Evolutionary conservation across 441 rosid species (phyloP), one percentile per base, ranked within the genome.

Genomic region (Biscutella laevigata): DNA sequence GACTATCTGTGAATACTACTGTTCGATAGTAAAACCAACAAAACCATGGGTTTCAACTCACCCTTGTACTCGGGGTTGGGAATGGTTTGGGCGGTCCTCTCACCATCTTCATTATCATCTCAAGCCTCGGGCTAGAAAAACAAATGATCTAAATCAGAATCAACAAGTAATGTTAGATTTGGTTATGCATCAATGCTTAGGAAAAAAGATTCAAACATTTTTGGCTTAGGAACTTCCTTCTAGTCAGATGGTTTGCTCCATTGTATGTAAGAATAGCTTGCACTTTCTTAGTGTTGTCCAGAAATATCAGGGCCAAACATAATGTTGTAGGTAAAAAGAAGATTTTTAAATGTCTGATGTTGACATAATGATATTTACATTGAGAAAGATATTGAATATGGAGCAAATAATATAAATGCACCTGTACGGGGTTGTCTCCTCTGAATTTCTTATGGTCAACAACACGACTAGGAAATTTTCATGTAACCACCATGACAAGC

Each of bases 231-330:
- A 38, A 91, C 94, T 6, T 91, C 96, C 83, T 91, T 88, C 78
- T 88, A 70, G 88, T 85, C 71, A 88, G 40, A 56, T 85, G 85
- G 82, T 91, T 88, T 12, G 80, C 46, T 34, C 32, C 80, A 6
- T 91, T 85, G 81, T 88, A 79, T 59, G 52, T 83, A 42, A 91
- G 90, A 55, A 91, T 91, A 28, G 96, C 94, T 66, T 91, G 98
- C 12, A 91, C 94, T 76, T 91, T 85, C 83, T 88, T 88, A 15
- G 98, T 85, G 74, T 75, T 82, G 74, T 91, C 98, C 96, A 71
- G 96, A 88, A 30, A 83, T 88, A 79, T 91, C 96, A 0, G 96
- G 98, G 27, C 98, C 98, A 76, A 91, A 91, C 98, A 91, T 91
- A 29, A 91, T 85, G 60, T 96, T 91, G 82, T 69, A 66, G 19